Percentiles rank a stretch among this genome's conserved stretches.
Conservation (phyloP, 73 alveolate species). For the Tetrahymena malaccensis region DNA sequence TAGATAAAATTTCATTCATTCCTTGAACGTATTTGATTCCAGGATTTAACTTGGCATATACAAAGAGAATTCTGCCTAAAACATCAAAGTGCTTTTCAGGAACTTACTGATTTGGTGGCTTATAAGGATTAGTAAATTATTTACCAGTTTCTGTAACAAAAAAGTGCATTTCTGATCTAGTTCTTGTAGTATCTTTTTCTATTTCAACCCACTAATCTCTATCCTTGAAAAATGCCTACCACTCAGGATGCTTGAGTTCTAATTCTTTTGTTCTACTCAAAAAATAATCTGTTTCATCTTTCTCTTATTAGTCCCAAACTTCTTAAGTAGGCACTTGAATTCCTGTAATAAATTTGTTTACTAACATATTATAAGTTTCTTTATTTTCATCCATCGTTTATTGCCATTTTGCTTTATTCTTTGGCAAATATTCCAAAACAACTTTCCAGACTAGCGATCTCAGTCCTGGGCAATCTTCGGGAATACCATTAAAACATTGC, state of each 20-base stretch:
- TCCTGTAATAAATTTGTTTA: slow-evolving; percentile 42
- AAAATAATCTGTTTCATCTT: slow-evolving; percentile 60
- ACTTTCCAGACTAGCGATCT: slow-evolving; percentile 92
- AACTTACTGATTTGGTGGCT: slow-evolving; percentile 43
- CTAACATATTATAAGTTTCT: slow-evolving; percentile 57
- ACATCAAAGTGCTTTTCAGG: slow-evolving; percentile 87
- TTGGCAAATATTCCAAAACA: slow-evolving; percentile 79
- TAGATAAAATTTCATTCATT: slow-evolving; percentile 95
- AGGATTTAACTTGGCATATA: slow-evolving; percentile 79
- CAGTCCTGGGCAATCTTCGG: slow-evolving; percentile 65
- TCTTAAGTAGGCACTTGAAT: not conserved
- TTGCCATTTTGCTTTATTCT: slow-evolving; percentile 78
- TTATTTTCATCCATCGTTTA: slow-evolving; percentile 41
- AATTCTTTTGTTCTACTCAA: slow-evolving; percentile 42
- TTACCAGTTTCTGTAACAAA: slow-evolving; percentile 47
- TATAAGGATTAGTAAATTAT: slow-evolving; percentile 27
- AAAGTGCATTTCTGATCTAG: slow-evolving; percentile 84
- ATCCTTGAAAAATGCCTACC: slow-evolving; percentile 78
- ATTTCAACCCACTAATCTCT: slow-evolving; percentile 80
- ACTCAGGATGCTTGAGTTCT: slow-evolving; percentile 24
- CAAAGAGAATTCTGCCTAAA: slow-evolving; percentile 75
- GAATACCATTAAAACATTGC: slow-evolving; percentile 64
- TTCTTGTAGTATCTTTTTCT: slow-evolving; percentile 88
- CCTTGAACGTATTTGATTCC: slow-evolving; percentile 91
- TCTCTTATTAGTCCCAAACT: not conserved